Percentiles rank a stretch among this genome's conserved stretches.
Evolutionary conservation across 345 rosid genomes (phyloP).

Genomic region (Pugionium cornutum): DNA sequence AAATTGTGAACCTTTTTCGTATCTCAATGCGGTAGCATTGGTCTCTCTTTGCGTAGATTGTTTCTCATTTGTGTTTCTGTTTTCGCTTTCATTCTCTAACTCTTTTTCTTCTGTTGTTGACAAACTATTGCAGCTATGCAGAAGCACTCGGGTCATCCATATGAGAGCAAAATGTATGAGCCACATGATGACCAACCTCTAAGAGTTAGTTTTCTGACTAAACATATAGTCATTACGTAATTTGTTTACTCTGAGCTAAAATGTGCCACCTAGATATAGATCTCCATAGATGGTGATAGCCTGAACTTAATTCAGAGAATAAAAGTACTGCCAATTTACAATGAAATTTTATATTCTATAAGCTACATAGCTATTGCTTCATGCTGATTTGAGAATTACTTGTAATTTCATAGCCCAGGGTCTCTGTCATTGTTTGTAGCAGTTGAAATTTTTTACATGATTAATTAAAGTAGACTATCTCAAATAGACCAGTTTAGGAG

Average conservation of each 20-base stretch:
- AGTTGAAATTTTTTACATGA: background rate
- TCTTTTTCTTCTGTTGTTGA: constrained; percentile 19
- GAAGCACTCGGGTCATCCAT: constrained; percentile 51
- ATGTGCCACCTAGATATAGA: background rate
- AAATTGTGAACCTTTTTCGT: background rate
- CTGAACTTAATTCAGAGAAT: constrained; percentile 7
- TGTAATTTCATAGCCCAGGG: background rate
- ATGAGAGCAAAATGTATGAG: constrained; percentile 64
- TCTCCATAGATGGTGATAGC: background rate
- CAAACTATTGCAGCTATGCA: constrained; percentile 53
- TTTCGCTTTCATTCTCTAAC: constrained; percentile 15
- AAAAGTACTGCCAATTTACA: constrained; percentile 3
- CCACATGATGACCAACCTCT: constrained; percentile 52
- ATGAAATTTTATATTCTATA: background rate
- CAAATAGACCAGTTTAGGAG: background rate
- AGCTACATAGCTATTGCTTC: background rate
- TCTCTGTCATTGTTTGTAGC: background rate
- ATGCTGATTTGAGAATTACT: constrained; percentile 2
- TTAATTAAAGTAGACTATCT: background rate
- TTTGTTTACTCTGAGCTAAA: constrained; percentile 12
- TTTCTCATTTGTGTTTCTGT: background rate
- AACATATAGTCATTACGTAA: constrained; percentile 31
- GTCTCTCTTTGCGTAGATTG: background rate
- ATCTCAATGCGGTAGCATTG: background rate
- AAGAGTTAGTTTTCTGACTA: constrained; percentile 62